phyloP scores from a whole-genome alignment of 1,139 yeast species.

The Debaryomycetaceae sp. region DNA sequence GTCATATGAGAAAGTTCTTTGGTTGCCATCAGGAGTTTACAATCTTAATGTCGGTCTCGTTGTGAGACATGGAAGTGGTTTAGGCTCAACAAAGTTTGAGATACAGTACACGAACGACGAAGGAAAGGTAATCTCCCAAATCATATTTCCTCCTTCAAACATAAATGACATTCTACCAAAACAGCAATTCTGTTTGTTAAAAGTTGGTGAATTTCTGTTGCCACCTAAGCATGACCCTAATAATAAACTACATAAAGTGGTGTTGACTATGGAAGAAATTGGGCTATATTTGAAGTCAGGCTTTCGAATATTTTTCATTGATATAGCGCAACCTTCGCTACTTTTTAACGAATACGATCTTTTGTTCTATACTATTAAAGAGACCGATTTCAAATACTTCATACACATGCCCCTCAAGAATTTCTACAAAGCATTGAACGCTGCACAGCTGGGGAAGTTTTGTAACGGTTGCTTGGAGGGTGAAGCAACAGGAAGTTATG shows the following conservation, averaged over 20 bases:
- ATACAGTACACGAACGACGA: constrained; percentile 26
- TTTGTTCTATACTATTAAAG: constrained; percentile 39
- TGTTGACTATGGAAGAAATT: constrained; percentile 55
- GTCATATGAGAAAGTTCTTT: constrained; percentile 42
- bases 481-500: constrained; percentile 19
- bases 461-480: constrained; percentile 15
- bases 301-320: constrained; percentile 55
- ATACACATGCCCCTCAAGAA: constrained; percentile 43
- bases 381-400: constrained; percentile 39
- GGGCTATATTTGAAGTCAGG: constrained; percentile 57
- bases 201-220: constrained; percentile 46
- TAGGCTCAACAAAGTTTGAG: constrained; percentile 59
- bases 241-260: constrained; percentile 34
- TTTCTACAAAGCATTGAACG: constrained; percentile 37
- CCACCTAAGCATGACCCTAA: constrained; percentile 13
- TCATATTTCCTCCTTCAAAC: constrained; percentile 55
- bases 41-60: constrained; percentile 51
- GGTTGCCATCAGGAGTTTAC: constrained; percentile 52
- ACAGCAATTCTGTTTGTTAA: constrained; percentile 47
- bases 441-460: constrained; percentile 30
- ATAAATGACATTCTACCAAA: constrained; percentile 57
- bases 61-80: constrained; percentile 51
- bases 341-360: constrained; percentile 44
- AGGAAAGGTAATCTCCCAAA: constrained; percentile 22
- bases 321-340: constrained; percentile 44